Evolutionary conservation across 78 protist species (phyloP), one percentile per base, ranked within the genome.

Genomic region (Dictyostelium citrinum): DNA sequence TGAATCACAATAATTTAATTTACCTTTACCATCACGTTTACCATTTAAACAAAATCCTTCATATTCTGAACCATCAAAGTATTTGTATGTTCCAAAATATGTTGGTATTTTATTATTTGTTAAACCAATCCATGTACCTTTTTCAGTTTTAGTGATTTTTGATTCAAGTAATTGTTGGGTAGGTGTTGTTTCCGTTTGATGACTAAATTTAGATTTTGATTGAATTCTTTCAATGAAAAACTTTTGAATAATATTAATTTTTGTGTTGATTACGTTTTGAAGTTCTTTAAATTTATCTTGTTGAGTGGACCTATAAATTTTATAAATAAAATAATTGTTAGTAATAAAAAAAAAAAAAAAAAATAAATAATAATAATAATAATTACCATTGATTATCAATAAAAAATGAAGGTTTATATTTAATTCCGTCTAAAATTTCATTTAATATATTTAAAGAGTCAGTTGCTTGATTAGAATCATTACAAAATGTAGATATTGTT

Each of bases 41-140:
- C 85, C 85, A 39, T 81, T n/a, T 41, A 49, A 43, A 49, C 85
- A 81, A n/a, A 67, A 27, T 5, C 85, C 85, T 41, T n/a, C 55
- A 43, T 81, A 81, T 10, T 22, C 37, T 4, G 3, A 5, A 9
- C 31, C 77, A 49, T 67, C 51, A 43, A 43, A 10, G 11, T 46
- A 81, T 17, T 20, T 81, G 9, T 81, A 81, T 2, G 61, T 41
- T 39, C 85, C 85, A 9, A 9, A 20, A 51, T 81, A 81, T 20
- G 58, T 70, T 81, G 85, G 85, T 5, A 81, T 17, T n/a, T 10
- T 10, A n/a, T 81, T 39, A 3, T 51, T 17, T 6, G 24, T 24
- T 67, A 67, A 61, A 49, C 85, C 85, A 8, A 43, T 22, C 85
- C 85, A 81, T 46, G 12, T n/a, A 0, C 68, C 85, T n/a, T n/a